Conservation (phyloP, 345 rosid genomes). For the Dovyalis caffra region DNA sequence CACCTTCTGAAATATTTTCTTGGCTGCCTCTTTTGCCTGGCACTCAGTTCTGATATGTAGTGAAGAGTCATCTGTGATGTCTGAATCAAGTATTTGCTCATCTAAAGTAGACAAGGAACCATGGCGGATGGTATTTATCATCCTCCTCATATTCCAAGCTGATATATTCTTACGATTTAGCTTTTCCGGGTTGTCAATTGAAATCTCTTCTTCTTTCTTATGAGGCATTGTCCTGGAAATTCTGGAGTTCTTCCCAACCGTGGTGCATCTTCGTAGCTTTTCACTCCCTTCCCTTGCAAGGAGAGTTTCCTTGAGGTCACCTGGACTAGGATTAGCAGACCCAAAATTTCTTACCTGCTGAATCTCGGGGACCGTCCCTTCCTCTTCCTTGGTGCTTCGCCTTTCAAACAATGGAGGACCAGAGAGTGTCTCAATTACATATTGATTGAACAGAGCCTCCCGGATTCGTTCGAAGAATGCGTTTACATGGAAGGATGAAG, state of each 20-base stretch:
- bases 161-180: slow-evolving; percentile 40
- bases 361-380: neutral
- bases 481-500: slow-evolving; percentile 46
- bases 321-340: neutral
- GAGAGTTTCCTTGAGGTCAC: slow-evolving; percentile 20
- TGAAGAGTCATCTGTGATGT: slow-evolving; percentile 36
- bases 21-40: slow-evolving; percentile 45
- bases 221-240: slow-evolving; percentile 6
- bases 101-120: slow-evolving; percentile 44
- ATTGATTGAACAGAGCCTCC: slow-evolving; percentile 47
- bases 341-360: slow-evolving; percentile 2
- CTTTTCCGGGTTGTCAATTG: slow-evolving; percentile 38
- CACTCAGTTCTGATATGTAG: slow-evolving; percentile 33
- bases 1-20: slow-evolving; percentile 46
- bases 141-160: slow-evolving; percentile 45
- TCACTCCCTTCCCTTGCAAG: slow-evolving; percentile 10
- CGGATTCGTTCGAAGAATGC: slow-evolving; percentile 54
- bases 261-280: slow-evolving; percentile 5
- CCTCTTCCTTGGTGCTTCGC: slow-evolving; percentile 9
- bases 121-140: slow-evolving; percentile 35
- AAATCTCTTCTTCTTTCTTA: slow-evolving; percentile 25
- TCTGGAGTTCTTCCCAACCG: slow-evolving; percentile 17
- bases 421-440: slow-evolving; percentile 38
- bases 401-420: slow-evolving; percentile 30
- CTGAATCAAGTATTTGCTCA: slow-evolving; percentile 44